Evolutionary conservation across 495 filamentous ascomycete species (phyloP), one percentile per base, ranked within the genome.

Genomic region (Aspergillus incahuasiensis): DNA sequence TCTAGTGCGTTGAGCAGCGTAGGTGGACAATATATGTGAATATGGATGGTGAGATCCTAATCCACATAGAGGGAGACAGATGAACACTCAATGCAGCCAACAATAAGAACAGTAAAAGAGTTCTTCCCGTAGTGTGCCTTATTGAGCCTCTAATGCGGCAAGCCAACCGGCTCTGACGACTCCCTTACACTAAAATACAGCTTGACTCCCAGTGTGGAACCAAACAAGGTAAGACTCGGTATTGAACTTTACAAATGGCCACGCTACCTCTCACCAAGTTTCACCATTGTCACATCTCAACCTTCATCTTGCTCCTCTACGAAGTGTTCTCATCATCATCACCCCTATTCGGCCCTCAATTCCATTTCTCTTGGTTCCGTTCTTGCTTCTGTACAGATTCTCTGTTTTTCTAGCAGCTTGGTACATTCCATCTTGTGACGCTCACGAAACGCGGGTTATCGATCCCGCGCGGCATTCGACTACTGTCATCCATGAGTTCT

Each of bases 401-500:
- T 20, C 22, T 20, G 5, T 34, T 35, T 35, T 6, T 16, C 28
- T 20, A 13, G 28, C 28, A 16, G 38, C 2, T 28, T 28, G n/a
- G 15, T 40, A 24, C 21, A 25, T 1, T 20, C 25, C 19, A 22
- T 21, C 22, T 35, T 8, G n/a, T 22, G 13, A n/a, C 38, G 11
- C 50, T 16, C 53, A 30, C 32, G 19, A 18, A 50, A 24, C 34
- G 39, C 4, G 15, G 16, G 2, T 35, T 39, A 35, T 39, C 25
- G 25, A 19, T 43, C 47, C 28, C 22, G 20, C 16, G 79, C 79
- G 78, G 44, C 47, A 13, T 35, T 45, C 24, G 43, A 44, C 41
- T 40, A 40, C 38, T 4, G 15, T 40, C 48, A 56, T 55, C 52
- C 46, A 64, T 64, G 62, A 53, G 43, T 28, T 28, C 51, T 56